phyloP scores from a whole-genome alignment of 2,329 filamentous ascomycete species.

The Thermothelomyces thermophilus region DNA sequence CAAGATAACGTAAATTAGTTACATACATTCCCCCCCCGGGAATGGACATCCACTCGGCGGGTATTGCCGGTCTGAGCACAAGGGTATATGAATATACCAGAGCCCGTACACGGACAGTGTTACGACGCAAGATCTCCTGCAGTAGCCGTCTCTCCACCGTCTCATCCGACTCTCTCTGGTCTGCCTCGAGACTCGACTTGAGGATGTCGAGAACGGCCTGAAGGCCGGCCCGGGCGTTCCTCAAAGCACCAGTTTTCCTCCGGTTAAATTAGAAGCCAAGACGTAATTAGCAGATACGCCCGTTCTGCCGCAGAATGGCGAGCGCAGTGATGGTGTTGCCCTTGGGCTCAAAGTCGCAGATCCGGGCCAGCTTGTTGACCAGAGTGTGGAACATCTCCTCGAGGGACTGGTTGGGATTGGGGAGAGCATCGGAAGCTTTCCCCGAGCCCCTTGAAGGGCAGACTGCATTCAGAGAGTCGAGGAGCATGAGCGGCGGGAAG shows the following conservation, averaged over 20 bases:
- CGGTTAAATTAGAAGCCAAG: conserved; percentile 15
- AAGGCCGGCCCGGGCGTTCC: conserved; percentile 1
- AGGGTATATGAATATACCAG: too few species aligned
- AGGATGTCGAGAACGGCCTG: conserved; percentile 1
- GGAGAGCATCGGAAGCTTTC: conserved; percentile 6
- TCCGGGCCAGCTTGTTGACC: conserved; percentile 16
- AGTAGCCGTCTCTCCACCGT: neutral
- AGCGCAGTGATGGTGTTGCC: conserved; percentile 13
- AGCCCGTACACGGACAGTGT: conserved; percentile 6
- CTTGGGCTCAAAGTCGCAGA: conserved; percentile 9
- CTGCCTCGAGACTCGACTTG: neutral
- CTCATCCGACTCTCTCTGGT: neutral
- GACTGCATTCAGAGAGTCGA: conserved; percentile 6
- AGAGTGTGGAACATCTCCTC: conserved; percentile 15
- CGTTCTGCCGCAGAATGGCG: neutral
- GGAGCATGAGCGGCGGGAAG: conserved; percentile 10
- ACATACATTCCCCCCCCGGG: too few species aligned
- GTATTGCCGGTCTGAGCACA: too few species aligned
- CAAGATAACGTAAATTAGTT: too few species aligned
- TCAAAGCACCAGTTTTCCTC: neutral
- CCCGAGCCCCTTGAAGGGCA: neutral
- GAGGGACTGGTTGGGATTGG: conserved; percentile 10
- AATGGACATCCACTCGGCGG: too few species aligned
- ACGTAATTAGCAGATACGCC: conserved; percentile 10
- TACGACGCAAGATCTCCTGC: neutral